Base-by-base conservation (phyloP, 139 green algal species). In the Asterochloris sp. region DNA sequence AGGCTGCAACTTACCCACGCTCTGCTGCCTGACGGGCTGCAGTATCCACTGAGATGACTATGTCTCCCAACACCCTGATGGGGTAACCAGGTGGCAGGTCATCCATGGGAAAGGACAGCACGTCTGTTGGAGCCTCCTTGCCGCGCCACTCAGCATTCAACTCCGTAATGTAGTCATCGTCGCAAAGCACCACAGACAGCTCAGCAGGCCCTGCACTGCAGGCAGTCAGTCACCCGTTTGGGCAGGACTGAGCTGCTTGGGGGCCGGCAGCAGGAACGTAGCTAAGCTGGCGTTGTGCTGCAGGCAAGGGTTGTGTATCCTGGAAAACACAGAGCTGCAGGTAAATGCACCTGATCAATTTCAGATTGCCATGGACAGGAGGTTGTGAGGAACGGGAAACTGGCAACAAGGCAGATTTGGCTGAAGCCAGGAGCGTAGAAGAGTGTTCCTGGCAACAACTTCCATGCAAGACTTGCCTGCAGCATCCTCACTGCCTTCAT, bases 41-140 rank as follows among this genome's bases (percentile, higher is more conserved):
- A 11, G 95, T 99, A 80, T 99, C 96, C 69, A 98, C 79, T 0
- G 94, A 98, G 13, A 99, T 92, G 66, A 99, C 88, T 26, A 98
- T 28, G 78, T 99, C 96, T 19, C 96, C 96, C 73, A 99, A 83
- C 83, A 98, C 84, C 6, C 38, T 54, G 26, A 81, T 15, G 16
- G 77, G 77, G 16, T 62, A 14, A 15, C 73, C 89, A 89, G 13
- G 95, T 38, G 12, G 93, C 69, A 77, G 68, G 1, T 81, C 77
- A 64, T 92, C 75, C 83, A 97, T 89, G 73, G 95, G 89, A 86
- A 99, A 99, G 0, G 94, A 97, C 69, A 99, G 91, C 73, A 99
- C 96, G 84, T 99, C 96, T 15, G 96, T 99, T 17, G 96, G 83
- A 0, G 60, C 73, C 26, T 95, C 89, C 82, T 95, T 93, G 23